These are phyloP conservation scores for Trypanosoma theileri DNA, from an alignment of 208 protist species.

Conservation along the genomic window DNA sequence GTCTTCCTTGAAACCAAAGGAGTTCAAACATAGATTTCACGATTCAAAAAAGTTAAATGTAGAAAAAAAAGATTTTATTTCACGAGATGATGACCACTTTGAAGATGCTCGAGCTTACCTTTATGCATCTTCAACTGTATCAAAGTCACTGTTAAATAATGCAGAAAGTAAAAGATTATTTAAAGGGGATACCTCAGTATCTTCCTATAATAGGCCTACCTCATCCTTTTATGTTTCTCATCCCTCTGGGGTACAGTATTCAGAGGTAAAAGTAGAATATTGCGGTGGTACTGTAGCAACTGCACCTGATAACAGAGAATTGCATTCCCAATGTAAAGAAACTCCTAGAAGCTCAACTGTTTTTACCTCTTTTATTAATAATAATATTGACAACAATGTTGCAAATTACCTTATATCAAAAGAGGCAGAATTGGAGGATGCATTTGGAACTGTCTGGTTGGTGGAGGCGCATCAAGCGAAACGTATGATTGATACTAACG, in stretches of 20 bases:
- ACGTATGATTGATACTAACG: too few relatives aligned
- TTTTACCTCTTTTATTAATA: neutral
- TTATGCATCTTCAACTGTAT: neutral
- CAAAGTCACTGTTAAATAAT: neutral
- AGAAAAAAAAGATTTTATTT: neutral
- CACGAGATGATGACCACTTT: neutral
- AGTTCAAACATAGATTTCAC: neutral
- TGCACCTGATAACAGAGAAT: neutral
- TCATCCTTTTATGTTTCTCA: too few relatives aligned
- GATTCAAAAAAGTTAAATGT: neutral
- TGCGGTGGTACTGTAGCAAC: neutral
- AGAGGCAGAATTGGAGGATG: slow-evolving; percentile 7
- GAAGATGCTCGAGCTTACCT: slow-evolving; percentile 16
- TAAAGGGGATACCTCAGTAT: neutral
- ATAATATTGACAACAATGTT: neutral
- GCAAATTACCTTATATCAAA: slow-evolving; percentile 9
- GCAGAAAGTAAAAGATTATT: neutral
- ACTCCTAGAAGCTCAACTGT: neutral
- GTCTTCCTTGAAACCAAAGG: neutral
- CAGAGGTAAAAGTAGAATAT: too few relatives aligned
- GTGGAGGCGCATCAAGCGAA: too few relatives aligned
- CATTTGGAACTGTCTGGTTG: neutral
- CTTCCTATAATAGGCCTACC: too few relatives aligned
- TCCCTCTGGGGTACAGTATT: too few relatives aligned
- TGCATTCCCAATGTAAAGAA: neutral